Evolutionary conservation across 192 early-diverging fungal genomes (phyloP).

Genomic region (Podila epigama): DNA sequence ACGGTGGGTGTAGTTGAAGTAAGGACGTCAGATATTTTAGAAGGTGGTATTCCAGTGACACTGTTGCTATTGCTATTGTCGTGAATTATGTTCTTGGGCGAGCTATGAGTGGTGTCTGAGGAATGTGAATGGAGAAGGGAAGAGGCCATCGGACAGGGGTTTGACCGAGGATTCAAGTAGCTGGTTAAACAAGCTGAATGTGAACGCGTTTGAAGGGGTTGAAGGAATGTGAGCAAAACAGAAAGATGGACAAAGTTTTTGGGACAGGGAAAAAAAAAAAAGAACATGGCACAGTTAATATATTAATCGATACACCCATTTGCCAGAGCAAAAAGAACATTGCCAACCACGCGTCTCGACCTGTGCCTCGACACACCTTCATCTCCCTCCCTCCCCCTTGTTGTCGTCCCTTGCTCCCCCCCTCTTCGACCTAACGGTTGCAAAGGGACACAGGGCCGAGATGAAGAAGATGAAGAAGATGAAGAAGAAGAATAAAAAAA

Average conservation of each 20-base stretch:
- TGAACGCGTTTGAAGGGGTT: background rate
- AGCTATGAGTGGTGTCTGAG: conserved; percentile 9
- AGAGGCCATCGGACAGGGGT: background rate
- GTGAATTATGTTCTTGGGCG: conserved; percentile 9
- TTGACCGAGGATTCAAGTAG: conserved; percentile 2
- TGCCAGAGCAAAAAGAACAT: too few relatives aligned
- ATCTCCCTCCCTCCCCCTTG: too few relatives aligned
- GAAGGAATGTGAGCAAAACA: background rate
- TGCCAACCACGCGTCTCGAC: too few relatives aligned
- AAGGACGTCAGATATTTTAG: conserved; percentile 17
- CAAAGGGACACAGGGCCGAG: background rate
- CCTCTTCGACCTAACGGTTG: background rate
- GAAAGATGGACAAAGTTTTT: background rate
- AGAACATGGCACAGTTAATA: background rate
- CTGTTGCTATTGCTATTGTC: conserved; percentile 1
- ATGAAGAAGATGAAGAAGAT: background rate
- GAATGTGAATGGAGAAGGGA: conserved; percentile 2
- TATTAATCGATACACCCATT: too few relatives aligned
- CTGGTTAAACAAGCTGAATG: background rate
- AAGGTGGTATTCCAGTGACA: conserved; percentile 32
- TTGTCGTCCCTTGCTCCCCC: too few relatives aligned
- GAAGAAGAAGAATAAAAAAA: background rate
- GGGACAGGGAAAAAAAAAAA: background rate
- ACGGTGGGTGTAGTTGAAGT: conserved; percentile 11
- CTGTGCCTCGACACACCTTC: too few relatives aligned